Evolutionary conservation across 2,329 filamentous ascomycete species (phyloP), one percentile per base, ranked within the genome.

Genomic region (Orbilia oligospora): DNA sequence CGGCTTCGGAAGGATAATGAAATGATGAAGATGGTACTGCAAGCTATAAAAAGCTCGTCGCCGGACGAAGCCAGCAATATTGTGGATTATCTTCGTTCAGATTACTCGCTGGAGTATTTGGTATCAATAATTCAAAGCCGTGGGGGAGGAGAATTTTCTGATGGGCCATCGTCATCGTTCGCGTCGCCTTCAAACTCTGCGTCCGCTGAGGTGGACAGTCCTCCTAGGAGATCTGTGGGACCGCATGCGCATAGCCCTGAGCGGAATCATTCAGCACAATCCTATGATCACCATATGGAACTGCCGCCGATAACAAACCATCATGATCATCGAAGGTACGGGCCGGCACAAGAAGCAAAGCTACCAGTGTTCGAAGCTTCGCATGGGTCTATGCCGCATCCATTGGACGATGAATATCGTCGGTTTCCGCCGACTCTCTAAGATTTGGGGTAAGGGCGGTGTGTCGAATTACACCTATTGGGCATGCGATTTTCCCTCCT

Each of bases 21-120:
- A 16, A 77, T 77, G 73, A 77, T 77, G 73, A 77, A 68, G 18
- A 12, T 71, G 41, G 73, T 77, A 18, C 46, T 77, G 9, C 73
- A 77, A 30, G 67, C 73, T 12, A 77, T 77, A 30, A 77, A 66
- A 53, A 71, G 41, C 14, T 71, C 61, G 12, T 53, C 73, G n/a
- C 36, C 51, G 1, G 73, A 77, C 16, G 73, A 77, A 55, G 73
- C 73, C 1, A 61, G 48, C 41, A 71, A 14, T 27, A 77, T 77
- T 33, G 73, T 77, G 16, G 73, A 77, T 46, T 77, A 69, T 5
- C 63, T 77, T 36, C 73, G 73, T 41, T 77, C 73, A 8, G 73
- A 77, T 30, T 77, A 63, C 30, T 64, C 73, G 27, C 61, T 77
- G 24, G 73, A 77, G 24, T 64, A 77, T 16, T 30, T 77, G 16